Evolutionary conservation across 2,329 filamentous ascomycete genomes (phyloP).

Genomic region (Phaeoacremonium minimum): DNA sequence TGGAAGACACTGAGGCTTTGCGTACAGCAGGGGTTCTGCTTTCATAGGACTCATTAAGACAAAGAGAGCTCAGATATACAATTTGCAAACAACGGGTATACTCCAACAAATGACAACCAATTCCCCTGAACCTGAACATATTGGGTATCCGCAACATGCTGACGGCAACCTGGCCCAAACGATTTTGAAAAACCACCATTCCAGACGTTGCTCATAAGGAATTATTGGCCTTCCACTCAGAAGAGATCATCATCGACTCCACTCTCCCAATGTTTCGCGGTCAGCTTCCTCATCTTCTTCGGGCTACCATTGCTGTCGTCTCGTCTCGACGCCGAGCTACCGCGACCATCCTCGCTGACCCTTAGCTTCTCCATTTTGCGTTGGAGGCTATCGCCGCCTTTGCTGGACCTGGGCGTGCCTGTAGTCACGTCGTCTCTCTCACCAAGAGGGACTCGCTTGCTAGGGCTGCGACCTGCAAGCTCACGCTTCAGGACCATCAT

Average conservation of each 20-base stretch:
- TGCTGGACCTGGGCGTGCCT: slow-evolving; percentile 6
- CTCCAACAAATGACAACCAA: too few species aligned
- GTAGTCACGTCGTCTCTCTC: slow-evolving; percentile 45
- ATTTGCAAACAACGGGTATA: too few species aligned
- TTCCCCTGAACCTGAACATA: too few species aligned
- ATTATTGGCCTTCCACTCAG: too few species aligned
- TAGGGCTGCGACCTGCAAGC: slow-evolving; percentile 58
- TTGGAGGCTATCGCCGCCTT: slow-evolving; percentile 29
- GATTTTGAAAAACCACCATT: too few species aligned
- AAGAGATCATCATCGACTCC: slow-evolving; percentile 30
- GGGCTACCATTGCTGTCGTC: slow-evolving; percentile 33
- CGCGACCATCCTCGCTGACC: slow-evolving; percentile 32
- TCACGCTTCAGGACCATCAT: slow-evolving; percentile 64
- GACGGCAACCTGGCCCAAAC: too few species aligned
- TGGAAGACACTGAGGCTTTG: too few species aligned
- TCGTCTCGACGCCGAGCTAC: slow-evolving; percentile 7
- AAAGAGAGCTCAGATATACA: too few species aligned
- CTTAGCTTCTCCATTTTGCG: slow-evolving; percentile 46
- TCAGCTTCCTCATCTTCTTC: slow-evolving; percentile 49
- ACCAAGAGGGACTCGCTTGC: slow-evolving; percentile 50
- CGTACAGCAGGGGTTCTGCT: too few species aligned
- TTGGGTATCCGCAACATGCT: too few species aligned
- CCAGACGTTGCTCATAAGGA: too few species aligned
- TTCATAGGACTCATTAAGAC: too few species aligned
- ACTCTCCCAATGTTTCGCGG: slow-evolving; percentile 42